Evolutionary conservation across 2,329 filamentous ascomycete species (phyloP).

Genomic region (Xylaria sp.): DNA sequence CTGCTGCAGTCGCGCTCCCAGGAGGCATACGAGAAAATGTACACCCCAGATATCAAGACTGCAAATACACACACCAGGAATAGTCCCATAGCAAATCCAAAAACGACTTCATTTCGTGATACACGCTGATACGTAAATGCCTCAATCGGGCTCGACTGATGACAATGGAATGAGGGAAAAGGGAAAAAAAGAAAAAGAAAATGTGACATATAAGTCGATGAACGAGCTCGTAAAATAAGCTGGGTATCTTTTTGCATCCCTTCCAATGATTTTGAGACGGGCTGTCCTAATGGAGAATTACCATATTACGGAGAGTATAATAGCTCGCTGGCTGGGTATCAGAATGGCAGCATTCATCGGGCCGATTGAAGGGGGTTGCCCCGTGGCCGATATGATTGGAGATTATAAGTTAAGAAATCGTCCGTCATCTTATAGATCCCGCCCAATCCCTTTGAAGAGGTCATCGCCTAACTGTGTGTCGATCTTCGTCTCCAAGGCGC

Average conservation of each 20-base stretch:
- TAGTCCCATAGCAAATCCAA: constrained; percentile 28
- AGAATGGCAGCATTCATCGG: constrained; percentile 31
- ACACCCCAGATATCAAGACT: constrained; percentile 19
- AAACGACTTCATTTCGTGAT: constrained; percentile 21
- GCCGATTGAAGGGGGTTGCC: constrained; percentile 4
- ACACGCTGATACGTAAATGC: constrained; percentile 16
- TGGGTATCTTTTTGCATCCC: constrained; percentile 50
- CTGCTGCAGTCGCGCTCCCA: neutral
- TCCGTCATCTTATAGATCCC: constrained; percentile 25
- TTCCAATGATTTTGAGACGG: constrained; percentile 36
- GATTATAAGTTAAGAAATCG: constrained; percentile 17
- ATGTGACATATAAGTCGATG: constrained; percentile 46
- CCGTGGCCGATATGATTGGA: constrained; percentile 2
- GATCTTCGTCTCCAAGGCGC: constrained; percentile 61
- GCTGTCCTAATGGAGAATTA: constrained; percentile 38
- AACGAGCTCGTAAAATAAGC: constrained; percentile 49
- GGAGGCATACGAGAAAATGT: constrained; percentile 7
- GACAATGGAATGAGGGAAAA: constrained; percentile 20
- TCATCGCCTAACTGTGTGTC: constrained; percentile 61
- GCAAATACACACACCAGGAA: constrained; percentile 25
- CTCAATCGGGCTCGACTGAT: constrained; percentile 31
- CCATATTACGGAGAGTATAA: constrained; percentile 41
- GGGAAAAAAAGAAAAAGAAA: constrained; percentile 36
- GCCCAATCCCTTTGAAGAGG: constrained; percentile 66
- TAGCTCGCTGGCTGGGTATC: constrained; percentile 39